phyloP scores from a whole-genome alignment of 108 stramenopile genomes.

The Nannochloropsis granulata region DNA sequence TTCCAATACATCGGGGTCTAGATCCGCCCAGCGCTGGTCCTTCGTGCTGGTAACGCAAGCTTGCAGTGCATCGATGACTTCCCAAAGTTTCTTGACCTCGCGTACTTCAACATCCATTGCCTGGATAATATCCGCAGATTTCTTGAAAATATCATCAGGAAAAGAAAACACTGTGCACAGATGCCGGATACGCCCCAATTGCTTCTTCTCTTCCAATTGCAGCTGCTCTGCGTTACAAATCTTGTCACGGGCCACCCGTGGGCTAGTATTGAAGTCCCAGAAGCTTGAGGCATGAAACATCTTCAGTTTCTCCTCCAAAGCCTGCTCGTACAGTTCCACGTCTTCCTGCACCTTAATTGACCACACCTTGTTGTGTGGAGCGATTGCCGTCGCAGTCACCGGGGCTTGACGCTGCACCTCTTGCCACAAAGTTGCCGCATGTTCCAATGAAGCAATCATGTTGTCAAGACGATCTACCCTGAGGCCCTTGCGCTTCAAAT shows the following conservation, averaged over 20 bases:
- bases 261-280: constrained; percentile 39
- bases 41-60: constrained; percentile 41
- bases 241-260: constrained; percentile 29
- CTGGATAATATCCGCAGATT: constrained; percentile 26
- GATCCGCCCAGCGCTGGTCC: constrained; percentile 45
- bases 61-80: constrained; percentile 37
- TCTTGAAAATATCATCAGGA: constrained; percentile 36
- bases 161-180: constrained; percentile 55
- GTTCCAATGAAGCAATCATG: constrained; percentile 38
- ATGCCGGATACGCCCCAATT: constrained; percentile 40
- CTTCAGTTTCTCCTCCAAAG: constrained; percentile 28
- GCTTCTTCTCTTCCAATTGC: constrained; percentile 11
- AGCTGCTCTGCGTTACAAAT: constrained; percentile 30
- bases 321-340: constrained; percentile 44
- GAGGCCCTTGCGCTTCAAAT: constrained; percentile 38
- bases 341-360: constrained; percentile 43
- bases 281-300: constrained; percentile 36
- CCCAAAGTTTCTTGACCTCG: constrained; percentile 49
- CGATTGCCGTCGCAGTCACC: constrained; percentile 35
- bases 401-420: constrained; percentile 39
- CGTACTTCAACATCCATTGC: constrained; percentile 33
- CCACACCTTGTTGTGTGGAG: constrained; percentile 46
- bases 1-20: constrained; percentile 45
- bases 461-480: constrained; percentile 28
- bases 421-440: constrained; percentile 36